A percentile compares a stretch with the other conserved stretches of the same genome.
Conservation (phyloP, 441 rosid genomes). For the Populus hybrid region DNA sequence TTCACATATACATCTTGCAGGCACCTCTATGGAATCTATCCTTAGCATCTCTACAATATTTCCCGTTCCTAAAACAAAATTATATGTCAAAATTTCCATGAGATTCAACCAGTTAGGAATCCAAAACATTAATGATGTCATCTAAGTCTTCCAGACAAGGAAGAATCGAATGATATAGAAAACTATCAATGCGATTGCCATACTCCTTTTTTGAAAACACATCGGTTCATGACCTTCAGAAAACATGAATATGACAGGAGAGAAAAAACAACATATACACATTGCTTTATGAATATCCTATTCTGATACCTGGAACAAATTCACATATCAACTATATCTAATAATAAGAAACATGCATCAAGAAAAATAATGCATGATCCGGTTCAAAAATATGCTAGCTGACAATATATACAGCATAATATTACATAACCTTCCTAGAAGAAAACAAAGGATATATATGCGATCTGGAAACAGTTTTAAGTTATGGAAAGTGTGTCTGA, state of each 20-base stretch:
- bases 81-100: neutral
- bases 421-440: neutral
- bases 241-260: neutral
- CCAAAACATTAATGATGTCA: neutral
- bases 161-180: neutral
- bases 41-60: neutral
- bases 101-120: neutral
- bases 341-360: too few relatives aligned
- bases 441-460: neutral
- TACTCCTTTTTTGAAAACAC: neutral
- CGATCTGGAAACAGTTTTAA: neutral
- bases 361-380: neutral
- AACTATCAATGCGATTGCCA: neutral
- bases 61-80: neutral
- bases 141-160: neutral
- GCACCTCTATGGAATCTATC: neutral
- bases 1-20: neutral
- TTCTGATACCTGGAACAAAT: too few relatives aligned
- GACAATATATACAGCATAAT: neutral
- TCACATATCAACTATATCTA: too few relatives aligned
- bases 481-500: neutral
- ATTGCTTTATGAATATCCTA: too few relatives aligned
- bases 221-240: too few relatives aligned
- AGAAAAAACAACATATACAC: neutral
- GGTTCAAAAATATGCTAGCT: neutral